Conservation (phyloP, 352 stramenopile genomes). For the Pythium sp. region DNA sequence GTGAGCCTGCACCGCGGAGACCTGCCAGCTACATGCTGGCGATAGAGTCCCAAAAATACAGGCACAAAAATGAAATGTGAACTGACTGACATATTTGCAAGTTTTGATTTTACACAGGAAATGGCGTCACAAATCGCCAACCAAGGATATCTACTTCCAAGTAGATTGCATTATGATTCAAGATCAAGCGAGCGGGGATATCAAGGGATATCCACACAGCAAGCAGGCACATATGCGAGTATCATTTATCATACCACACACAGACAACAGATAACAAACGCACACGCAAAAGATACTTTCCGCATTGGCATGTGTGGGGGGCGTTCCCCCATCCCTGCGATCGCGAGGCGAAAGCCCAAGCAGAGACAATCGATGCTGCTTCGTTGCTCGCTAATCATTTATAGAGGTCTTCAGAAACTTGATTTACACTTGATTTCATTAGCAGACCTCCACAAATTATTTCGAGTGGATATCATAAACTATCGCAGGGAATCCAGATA, state of each 20-base stretch:
- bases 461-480: background rate
- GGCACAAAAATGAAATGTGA: background rate
- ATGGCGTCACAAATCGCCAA: background rate
- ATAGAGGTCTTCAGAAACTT: slow-evolving; percentile 2
- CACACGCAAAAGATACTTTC: background rate
- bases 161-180: no score
- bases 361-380: background rate
- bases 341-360: background rate
- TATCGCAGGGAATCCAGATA: background rate
- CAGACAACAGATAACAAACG: background rate
- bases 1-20: no score
- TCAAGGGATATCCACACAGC: no score
- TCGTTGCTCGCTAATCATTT: background rate
- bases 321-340: background rate
- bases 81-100: background rate
- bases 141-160: no score
- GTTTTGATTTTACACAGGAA: background rate
- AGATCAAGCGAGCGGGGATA: background rate
- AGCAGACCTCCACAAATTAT: background rate
- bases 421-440: background rate
- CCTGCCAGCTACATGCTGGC: no score
- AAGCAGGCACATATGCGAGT: background rate
- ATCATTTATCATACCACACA: background rate
- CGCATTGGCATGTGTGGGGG: background rate
- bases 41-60: no score